phyloP scores from a whole-genome alignment of 805 yeast species.

The Kodamaea nitidulidarum region DNA sequence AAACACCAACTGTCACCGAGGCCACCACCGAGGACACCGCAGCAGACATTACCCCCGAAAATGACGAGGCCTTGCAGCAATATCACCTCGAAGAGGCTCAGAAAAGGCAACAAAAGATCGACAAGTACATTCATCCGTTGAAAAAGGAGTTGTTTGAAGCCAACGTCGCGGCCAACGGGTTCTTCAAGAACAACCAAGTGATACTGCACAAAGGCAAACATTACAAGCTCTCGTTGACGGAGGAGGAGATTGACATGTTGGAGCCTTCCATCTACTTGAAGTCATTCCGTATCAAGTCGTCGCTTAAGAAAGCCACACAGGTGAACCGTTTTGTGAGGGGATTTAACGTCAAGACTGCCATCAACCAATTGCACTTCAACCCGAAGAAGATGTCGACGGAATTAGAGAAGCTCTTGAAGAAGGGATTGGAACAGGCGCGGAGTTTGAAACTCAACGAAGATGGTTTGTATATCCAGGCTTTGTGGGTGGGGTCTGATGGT shows the following conservation, averaged over 20 bases:
- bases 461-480: slow-evolving; percentile 65
- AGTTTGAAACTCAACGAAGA: slow-evolving; percentile 55
- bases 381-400: slow-evolving; percentile 76
- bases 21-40: slow-evolving; percentile 11
- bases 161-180: slow-evolving; percentile 60
- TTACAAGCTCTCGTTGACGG: slow-evolving; percentile 55
- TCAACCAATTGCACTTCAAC: slow-evolving; percentile 88
- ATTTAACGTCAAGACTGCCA: slow-evolving; percentile 69
- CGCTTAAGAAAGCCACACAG: slow-evolving; percentile 81
- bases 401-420: slow-evolving; percentile 67
- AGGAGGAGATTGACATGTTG: slow-evolving; percentile 66
- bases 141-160: slow-evolving; percentile 60
- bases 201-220: slow-evolving; percentile 42
- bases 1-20: slow-evolving; percentile 9
- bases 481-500: slow-evolving; percentile 94
- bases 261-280: slow-evolving; percentile 86
- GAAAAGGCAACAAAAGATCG: slow-evolving; percentile 42
- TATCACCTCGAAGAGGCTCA: slow-evolving; percentile 44
- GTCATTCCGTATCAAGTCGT: slow-evolving; percentile 79
- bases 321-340: slow-evolving; percentile 74
- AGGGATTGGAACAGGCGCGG: slow-evolving; percentile 68
- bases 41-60: slow-evolving; percentile 22
- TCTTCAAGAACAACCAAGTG: slow-evolving; percentile 60
- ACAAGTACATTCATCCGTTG: slow-evolving; percentile 65
- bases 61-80: slow-evolving; percentile 43